phyloP scores from a whole-genome alignment of 257 asterid species.

The Lantana camara region DNA sequence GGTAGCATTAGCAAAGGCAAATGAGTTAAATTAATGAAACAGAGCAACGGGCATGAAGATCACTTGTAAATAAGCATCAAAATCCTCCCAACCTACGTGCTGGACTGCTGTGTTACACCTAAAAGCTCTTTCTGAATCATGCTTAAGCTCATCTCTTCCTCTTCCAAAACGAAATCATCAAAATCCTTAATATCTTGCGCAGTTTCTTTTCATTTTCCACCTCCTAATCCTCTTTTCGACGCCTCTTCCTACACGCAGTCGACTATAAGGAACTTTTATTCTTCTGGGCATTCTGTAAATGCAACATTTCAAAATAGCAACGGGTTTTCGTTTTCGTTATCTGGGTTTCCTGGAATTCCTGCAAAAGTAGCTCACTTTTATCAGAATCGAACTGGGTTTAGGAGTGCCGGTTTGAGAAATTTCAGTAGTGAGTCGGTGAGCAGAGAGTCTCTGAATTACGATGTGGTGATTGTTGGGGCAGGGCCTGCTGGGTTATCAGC shows the following conservation, averaged over 20 bases:
- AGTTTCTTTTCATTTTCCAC: slow-evolving; percentile 18
- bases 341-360: slow-evolving; percentile 25
- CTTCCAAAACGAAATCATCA: slow-evolving; percentile 43
- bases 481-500: slow-evolving; percentile 99
- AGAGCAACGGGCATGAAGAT: too few relatives aligned
- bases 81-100: neutral
- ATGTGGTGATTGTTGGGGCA: slow-evolving; percentile 94
- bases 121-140: slow-evolving; percentile 24
- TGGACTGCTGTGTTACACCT: neutral
- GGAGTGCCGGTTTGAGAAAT: slow-evolving; percentile 36
- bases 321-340: slow-evolving; percentile 31
- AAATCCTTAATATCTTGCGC: slow-evolving; percentile 21
- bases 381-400: slow-evolving; percentile 28
- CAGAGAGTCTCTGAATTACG: slow-evolving; percentile 80
- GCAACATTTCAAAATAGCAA: slow-evolving; percentile 24
- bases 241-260: slow-evolving; percentile 15
- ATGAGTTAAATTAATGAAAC: too few relatives aligned
- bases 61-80: slow-evolving; percentile 4
- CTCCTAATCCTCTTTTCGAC: slow-evolving; percentile 12
- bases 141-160: slow-evolving; percentile 39
- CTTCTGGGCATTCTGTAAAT: slow-evolving; percentile 30
- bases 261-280: slow-evolving; percentile 2
- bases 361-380: slow-evolving; percentile 25
- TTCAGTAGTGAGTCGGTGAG: slow-evolving; percentile 49
- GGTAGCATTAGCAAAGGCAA: too few relatives aligned